phyloP scores from a whole-genome alignment of 2,329 filamentous ascomycete genomes.

The Aspergillus amoenus region DNA sequence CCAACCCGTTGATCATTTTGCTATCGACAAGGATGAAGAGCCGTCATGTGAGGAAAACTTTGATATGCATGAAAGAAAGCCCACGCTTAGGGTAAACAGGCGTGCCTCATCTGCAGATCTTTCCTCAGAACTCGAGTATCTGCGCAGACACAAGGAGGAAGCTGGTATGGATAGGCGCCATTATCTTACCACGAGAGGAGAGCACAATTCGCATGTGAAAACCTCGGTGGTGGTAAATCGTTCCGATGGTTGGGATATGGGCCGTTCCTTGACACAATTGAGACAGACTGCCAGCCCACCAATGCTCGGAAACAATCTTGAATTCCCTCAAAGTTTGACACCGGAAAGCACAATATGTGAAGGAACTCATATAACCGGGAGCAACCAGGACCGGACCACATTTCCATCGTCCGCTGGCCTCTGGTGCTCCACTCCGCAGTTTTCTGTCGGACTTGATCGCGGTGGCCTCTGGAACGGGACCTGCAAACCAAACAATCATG shows the following conservation, averaged over 20 bases:
- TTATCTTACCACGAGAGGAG: slow-evolving; percentile 32
- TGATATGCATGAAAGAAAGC: background rate
- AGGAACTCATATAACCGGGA: slow-evolving; percentile 58
- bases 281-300: slow-evolving; percentile 68
- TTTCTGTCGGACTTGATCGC: slow-evolving; percentile 34
- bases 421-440: slow-evolving; percentile 72
- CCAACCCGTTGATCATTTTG: slow-evolving; percentile 49
- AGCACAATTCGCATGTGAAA: slow-evolving; percentile 6
- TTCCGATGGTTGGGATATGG: slow-evolving; percentile 22
- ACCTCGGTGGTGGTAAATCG: slow-evolving; percentile 5
- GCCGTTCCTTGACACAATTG: slow-evolving; percentile 49
- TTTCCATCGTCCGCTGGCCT: slow-evolving; percentile 59
- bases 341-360: slow-evolving; percentile 84
- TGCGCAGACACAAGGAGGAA: slow-evolving; percentile 74
- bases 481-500: slow-evolving; percentile 29
- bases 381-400: slow-evolving; percentile 51
- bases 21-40: slow-evolving; percentile 40
- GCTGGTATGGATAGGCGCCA: slow-evolving; percentile 49
- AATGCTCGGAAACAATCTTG: slow-evolving; percentile 81
- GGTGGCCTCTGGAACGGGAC: slow-evolving; percentile 46
- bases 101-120: slow-evolving; percentile 48
- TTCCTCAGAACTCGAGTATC: slow-evolving; percentile 74
- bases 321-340: slow-evolving; percentile 77
- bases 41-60: slow-evolving; percentile 31
- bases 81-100: slow-evolving; percentile 25